phyloP scores from a whole-genome alignment of 2,329 filamentous ascomycete genomes.

The Colletotrichum somersetense region DNA sequence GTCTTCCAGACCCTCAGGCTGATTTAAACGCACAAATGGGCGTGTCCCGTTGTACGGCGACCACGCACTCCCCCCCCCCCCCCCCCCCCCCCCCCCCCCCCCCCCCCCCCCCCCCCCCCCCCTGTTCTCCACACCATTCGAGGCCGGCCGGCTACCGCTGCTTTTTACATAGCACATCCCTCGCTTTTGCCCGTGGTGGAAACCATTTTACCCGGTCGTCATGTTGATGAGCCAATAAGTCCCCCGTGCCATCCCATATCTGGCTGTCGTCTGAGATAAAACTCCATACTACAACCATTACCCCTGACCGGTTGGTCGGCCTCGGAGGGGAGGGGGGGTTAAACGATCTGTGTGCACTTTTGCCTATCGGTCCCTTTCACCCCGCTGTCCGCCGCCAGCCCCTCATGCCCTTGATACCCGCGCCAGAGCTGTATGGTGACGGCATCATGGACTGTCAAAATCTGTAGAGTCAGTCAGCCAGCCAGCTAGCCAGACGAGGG shows the following conservation, averaged over 20 bases:
- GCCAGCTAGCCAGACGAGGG: not conserved
- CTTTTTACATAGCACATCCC: slow-evolving; percentile 3
- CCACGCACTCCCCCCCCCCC: too few relatives aligned
- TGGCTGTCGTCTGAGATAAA: not conserved
- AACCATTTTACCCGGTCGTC: slow-evolving; percentile 26
- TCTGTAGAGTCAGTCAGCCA: not conserved
- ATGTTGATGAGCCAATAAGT: slow-evolving; percentile 35
- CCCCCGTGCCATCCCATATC: slow-evolving; percentile 11
- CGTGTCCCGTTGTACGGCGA: slow-evolving; percentile 24
- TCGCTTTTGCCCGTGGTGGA: slow-evolving; percentile 6
- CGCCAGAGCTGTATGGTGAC: slow-evolving; percentile 35
- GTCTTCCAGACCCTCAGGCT: slow-evolving; percentile 18
- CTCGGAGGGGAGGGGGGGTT: not conserved
- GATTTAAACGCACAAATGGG: slow-evolving; percentile 44
- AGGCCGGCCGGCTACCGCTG: slow-evolving; percentile 5
- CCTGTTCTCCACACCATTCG: not conserved
- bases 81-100: too few relatives aligned
- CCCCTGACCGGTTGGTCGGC: slow-evolving; percentile 29
- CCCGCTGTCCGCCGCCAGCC: slow-evolving; percentile 17
- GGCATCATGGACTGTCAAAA: slow-evolving; percentile 33
- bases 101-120: too few relatives aligned
- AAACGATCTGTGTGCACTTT: slow-evolving; percentile 33
- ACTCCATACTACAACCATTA: slow-evolving; percentile 3
- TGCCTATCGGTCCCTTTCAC: slow-evolving; percentile 34
- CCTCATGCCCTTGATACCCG: slow-evolving; percentile 8